These are phyloP conservation scores for Shiraia sp. DNA, from an alignment of 2,329 filamentous ascomycete genomes.

Conservation along the genomic window DNA sequence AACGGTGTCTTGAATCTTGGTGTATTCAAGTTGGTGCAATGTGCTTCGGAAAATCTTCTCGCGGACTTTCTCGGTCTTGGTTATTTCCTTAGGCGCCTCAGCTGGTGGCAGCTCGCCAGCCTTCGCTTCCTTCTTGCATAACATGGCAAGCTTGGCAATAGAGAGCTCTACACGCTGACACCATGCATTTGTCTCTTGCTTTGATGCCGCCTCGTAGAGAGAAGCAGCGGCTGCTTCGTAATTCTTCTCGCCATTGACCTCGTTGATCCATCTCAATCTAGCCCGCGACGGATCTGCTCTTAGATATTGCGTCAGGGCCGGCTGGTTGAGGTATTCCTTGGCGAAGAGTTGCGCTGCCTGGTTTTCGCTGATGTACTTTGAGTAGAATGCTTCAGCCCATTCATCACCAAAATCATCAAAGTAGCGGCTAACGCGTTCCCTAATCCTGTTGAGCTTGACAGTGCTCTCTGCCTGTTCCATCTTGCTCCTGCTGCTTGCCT, in stretches of 20 bases:
- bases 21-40: conserved; percentile 67
- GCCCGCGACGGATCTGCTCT: conserved; percentile 71
- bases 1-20: conserved; percentile 78
- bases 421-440: conserved; percentile 50
- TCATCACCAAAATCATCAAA: conserved; percentile 68
- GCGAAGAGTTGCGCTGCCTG: conserved; percentile 60
- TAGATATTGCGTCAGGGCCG: conserved; percentile 77
- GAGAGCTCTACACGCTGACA: conserved; percentile 92
- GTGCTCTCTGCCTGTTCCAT: conserved; percentile 40
- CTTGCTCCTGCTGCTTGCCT: conserved; percentile 34
- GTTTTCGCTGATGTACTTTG: conserved; percentile 68
- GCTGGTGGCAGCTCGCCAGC: conserved; percentile 48
- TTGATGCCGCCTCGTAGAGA: conserved; percentile 70
- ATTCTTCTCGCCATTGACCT: conserved; percentile 76
- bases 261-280: conserved; percentile 93
- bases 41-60: conserved; percentile 41
- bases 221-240: conserved; percentile 73
- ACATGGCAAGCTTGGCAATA: conserved; percentile 74
- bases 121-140: conserved; percentile 53
- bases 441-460: conserved; percentile 50
- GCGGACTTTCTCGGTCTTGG: conserved; percentile 46
- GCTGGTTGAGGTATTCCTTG: conserved; percentile 67
- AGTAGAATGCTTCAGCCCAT: conserved; percentile 79
- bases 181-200: conserved; percentile 80
- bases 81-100: conserved; percentile 22